A percentile compares a stretch with the other conserved stretches of the same genome.
phyloP scores from a whole-genome alignment of 352 stramenopile genomes.

The Phytophthora aleatoria region DNA sequence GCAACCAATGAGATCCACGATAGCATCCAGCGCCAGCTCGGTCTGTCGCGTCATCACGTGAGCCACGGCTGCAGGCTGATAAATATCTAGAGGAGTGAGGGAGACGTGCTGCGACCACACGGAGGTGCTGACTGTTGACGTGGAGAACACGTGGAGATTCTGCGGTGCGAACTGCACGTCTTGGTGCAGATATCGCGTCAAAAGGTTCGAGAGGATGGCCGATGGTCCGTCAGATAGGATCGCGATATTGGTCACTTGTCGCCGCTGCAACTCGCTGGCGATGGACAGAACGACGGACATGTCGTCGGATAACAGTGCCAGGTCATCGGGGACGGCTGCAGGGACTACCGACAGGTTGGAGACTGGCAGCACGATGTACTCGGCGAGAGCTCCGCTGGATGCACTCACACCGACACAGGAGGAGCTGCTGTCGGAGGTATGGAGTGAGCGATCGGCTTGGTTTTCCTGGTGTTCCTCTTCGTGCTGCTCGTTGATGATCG shows the following conservation, averaged over 20 bases:
- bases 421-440: background rate
- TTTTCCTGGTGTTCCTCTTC: constrained; percentile 8
- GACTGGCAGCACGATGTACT: constrained; percentile 50
- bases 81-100: constrained; percentile 41
- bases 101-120: constrained; percentile 29
- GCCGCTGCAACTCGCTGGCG: constrained; percentile 30
- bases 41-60: constrained; percentile 28
- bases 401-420: constrained; percentile 43
- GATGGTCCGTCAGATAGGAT: constrained; percentile 29
- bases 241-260: constrained; percentile 32
- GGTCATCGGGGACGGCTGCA: constrained; percentile 37
- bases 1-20: constrained; percentile 58
- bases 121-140: constrained; percentile 14
- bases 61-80: constrained; percentile 29
- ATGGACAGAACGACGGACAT: constrained; percentile 44
- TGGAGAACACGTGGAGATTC: constrained; percentile 41
- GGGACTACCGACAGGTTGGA: constrained; percentile 41
- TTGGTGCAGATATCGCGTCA: constrained; percentile 40
- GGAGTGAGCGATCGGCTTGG: background rate
- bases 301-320: constrained; percentile 51
- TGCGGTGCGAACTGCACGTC: constrained; percentile 18
- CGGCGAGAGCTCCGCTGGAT: constrained; percentile 36
- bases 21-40: constrained; percentile 42
- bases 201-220: constrained; percentile 35
- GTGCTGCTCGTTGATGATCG: background rate